Percentiles rank a stretch among this genome's conserved stretches.
Conservation (phyloP, 805 yeast species). For the Nakazawaea molendinolei region DNA sequence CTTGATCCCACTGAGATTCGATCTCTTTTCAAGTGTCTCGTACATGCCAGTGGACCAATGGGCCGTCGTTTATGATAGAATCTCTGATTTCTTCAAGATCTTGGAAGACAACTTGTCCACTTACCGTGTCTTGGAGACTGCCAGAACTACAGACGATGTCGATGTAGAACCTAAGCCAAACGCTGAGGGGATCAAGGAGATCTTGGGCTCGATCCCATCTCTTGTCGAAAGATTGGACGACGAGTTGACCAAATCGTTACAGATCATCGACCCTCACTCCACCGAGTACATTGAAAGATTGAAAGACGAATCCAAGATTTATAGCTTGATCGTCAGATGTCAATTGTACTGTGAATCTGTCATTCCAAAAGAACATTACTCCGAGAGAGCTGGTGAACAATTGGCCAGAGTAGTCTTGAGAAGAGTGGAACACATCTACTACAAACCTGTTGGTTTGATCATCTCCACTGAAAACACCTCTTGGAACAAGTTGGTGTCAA, state of each 20-base stretch:
- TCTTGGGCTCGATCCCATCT: constrained; percentile 81
- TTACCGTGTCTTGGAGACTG: constrained; percentile 74
- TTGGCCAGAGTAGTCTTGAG: constrained; percentile 71
- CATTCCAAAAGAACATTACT: constrained; percentile 34
- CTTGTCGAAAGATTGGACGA: constrained; percentile 92
- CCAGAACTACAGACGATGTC: constrained; percentile 62
- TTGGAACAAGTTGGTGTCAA: constrained; percentile 50
- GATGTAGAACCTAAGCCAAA: constrained; percentile 64
- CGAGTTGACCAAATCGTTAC: constrained; percentile 83
- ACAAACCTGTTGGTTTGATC: constrained; percentile 77
- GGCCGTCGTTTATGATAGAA: constrained; percentile 62
- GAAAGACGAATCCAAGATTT: constrained; percentile 76
- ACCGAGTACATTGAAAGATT: constrained; percentile 88
- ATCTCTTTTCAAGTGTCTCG: constrained; percentile 57
- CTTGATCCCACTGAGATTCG: constrained; percentile 85
- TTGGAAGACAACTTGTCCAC: constrained; percentile 53
- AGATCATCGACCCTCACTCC: constrained; percentile 89
- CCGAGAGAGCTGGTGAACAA: constrained; percentile 45
- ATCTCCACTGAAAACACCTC: constrained; percentile 61
- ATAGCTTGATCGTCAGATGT: constrained; percentile 70
- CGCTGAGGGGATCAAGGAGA: constrained; percentile 56
- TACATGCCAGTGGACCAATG: constrained; percentile 78
- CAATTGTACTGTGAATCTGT: constrained; percentile 79
- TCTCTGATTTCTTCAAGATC: constrained; percentile 54
- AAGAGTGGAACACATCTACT: constrained; percentile 89